Evolutionary conservation across 768 basidiomycete genomes (phyloP).

Genomic region (Trametes maxima): DNA sequence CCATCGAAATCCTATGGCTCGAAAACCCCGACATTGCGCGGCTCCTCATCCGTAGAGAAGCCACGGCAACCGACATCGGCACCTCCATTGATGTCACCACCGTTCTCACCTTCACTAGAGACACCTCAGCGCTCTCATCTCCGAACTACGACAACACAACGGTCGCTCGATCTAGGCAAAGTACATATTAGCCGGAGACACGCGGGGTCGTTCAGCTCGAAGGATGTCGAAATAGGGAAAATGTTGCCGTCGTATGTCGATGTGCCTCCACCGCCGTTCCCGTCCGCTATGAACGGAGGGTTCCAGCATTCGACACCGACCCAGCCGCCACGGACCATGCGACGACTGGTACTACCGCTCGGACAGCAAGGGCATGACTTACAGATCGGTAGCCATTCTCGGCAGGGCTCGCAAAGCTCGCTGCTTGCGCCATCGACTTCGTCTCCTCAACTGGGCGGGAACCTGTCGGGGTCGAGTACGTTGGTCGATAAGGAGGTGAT

Average conservation of each 20-base stretch:
- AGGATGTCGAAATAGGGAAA: slow-evolving; percentile 90
- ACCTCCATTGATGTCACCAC: slow-evolving; percentile 33
- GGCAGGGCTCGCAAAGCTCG: slow-evolving; percentile 46
- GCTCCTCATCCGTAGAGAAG: slow-evolving; percentile 17
- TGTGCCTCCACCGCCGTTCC: slow-evolving; percentile 37
- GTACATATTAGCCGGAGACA: slow-evolving; percentile 71
- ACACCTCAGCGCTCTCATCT: slow-evolving; percentile 28
- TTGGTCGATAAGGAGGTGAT: slow-evolving; percentile 79
- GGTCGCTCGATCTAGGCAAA: slow-evolving; percentile 39
- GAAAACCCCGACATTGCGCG: slow-evolving; percentile 16
- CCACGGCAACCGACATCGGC: slow-evolving; percentile 29
- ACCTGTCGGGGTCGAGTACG: slow-evolving; percentile 55
- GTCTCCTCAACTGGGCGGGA: slow-evolving; percentile 48
- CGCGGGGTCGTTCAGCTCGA: slow-evolving; percentile 93
- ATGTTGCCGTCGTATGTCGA: slow-evolving; percentile 67
- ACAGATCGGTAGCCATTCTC: slow-evolving; percentile 43
- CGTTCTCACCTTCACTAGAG: slow-evolving; percentile 31
- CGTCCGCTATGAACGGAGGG: slow-evolving; percentile 46
- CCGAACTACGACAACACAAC: slow-evolving; percentile 34
- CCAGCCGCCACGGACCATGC: slow-evolving; percentile 30
- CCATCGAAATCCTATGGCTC: slow-evolving; percentile 33
- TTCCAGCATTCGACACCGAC: slow-evolving; percentile 27
- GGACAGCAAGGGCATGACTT: slow-evolving; percentile 20
- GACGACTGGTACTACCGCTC: slow-evolving; percentile 27
- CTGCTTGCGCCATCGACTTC: slow-evolving; percentile 44